Conservation (phyloP, 306 rosid genomes). For the Pachyrhizus erosus region DNA sequence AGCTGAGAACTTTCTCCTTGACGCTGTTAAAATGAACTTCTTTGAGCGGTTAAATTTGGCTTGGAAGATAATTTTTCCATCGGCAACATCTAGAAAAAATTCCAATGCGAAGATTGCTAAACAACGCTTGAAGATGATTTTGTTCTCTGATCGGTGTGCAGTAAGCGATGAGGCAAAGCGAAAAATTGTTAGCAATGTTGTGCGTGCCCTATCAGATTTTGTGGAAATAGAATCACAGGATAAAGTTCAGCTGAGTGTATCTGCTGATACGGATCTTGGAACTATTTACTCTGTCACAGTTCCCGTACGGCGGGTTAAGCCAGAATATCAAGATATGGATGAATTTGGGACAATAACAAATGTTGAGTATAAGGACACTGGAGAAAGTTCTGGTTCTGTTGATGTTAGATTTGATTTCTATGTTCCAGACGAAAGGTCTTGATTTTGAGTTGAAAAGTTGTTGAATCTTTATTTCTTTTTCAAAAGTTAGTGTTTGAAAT, state of each 20-base stretch:
- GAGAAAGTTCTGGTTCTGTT: slow-evolving; percentile 77
- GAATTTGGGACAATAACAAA: slow-evolving; percentile 83
- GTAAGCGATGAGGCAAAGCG: slow-evolving; percentile 93
- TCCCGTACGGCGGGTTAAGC: slow-evolving; percentile 92
- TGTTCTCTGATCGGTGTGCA: slow-evolving; percentile 92
- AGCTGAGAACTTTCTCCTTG: slow-evolving; percentile 79
- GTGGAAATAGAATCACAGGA: slow-evolving; percentile 96
- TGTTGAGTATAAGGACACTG: slow-evolving; percentile 85
- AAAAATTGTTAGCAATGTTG: slow-evolving; percentile 82
- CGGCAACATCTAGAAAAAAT: slow-evolving; percentile 65
- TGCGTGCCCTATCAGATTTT: slow-evolving; percentile 85
- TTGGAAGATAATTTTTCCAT: slow-evolving; percentile 89
- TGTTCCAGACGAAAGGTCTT: slow-evolving; percentile 54
- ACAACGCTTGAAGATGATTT: slow-evolving; percentile 96
- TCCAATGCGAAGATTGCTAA: slow-evolving; percentile 91
- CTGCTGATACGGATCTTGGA: slow-evolving; percentile 87
- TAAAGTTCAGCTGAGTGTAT: slow-evolving; percentile 90
- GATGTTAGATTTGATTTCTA: slow-evolving; percentile 62
- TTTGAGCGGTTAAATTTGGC: slow-evolving; percentile 90
- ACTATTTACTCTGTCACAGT: slow-evolving; percentile 94
- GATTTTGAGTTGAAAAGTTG: slow-evolving; percentile 34
- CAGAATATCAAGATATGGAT: slow-evolving; percentile 78
- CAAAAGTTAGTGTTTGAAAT: slow-evolving; percentile 42
- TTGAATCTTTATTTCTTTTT: slow-evolving; percentile 32
- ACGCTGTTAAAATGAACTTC: slow-evolving; percentile 89